Base-by-base conservation (phyloP, 768 basidiomycete genomes). In the Boletus rubropictus region DNA sequence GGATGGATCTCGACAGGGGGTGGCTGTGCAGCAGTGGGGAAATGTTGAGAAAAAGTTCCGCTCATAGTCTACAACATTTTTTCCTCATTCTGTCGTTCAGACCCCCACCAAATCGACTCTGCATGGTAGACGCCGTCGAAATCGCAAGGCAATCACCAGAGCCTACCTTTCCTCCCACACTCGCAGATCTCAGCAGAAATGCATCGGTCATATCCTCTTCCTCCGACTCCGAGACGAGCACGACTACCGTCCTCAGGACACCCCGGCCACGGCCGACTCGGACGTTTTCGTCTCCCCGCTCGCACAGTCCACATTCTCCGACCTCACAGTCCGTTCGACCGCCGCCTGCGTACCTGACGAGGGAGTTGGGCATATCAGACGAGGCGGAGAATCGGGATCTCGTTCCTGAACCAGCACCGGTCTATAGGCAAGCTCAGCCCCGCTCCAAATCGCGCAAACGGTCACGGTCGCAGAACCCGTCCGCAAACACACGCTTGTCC, bases 181-280 rank as follows among this genome's bases (percentile, higher is more conserved):
- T 87, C 47, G 79, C 82, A 40, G 80, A 82, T 61, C 75, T 87
- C 42, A 83, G 81, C 69, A 77, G 86, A 62, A 86, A 86, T 70
- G 75, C 85, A 1, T 86, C 85, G 11, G 86, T 84, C 61, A 84
- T 87, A 47, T 86, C 79, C 3, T 75, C 84, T 0, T 79, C 75
- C 34, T 82, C 80, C 51, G 76, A 73, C 59, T 82, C 81, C 31
- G 75, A 77, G 14, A 67, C 72, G 34, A 61, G 54, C 67, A 69
- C 42, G 0, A 71, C 70, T 36, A 65, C 70, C 41, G 45, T 70
- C 31, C 57, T 75, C 40, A 66, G 62, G 21, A 71, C 75, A 7
- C 70, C 75, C 12, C 72, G 76, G 0, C 74, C 72, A 24, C 78
- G 82, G 5, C 80, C 82, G 6, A 64, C 75, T 7, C 78, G 84